These are phyloP conservation scores for Eruca vesicaria DNA, from an alignment of 441 rosid species.

Conservation along the genomic window DNA sequence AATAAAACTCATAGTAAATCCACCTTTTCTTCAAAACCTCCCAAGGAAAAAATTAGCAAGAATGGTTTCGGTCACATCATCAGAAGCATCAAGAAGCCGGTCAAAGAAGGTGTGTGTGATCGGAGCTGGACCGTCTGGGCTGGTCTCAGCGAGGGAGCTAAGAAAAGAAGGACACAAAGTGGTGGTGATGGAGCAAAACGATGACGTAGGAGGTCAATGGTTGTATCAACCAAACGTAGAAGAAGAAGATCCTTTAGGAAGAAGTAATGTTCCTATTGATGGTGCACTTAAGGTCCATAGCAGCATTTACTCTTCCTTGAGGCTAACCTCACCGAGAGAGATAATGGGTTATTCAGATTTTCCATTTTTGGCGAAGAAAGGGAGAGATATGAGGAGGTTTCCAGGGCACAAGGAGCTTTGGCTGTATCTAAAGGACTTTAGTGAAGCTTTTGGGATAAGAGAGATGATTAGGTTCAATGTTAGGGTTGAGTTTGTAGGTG, in stretches of 20 bases:
- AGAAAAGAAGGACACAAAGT: slow-evolving; percentile 76
- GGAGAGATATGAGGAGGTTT: slow-evolving; percentile 74
- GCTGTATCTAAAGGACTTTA: slow-evolving; percentile 73
- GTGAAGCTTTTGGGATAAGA: slow-evolving; percentile 59
- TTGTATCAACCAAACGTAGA: slow-evolving; percentile 60
- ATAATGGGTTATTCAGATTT: slow-evolving; percentile 88
- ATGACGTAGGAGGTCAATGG: slow-evolving; percentile 96
- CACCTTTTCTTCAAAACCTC: slow-evolving; percentile 7
- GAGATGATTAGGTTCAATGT: slow-evolving; percentile 76
- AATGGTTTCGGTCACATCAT: slow-evolving; percentile 24
- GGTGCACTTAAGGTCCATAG: slow-evolving; percentile 63
- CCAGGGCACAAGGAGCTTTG: slow-evolving; percentile 84
- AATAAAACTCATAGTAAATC: not conserved
- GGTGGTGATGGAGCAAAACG: slow-evolving; percentile 79
- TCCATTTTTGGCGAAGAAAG: slow-evolving; percentile 72
- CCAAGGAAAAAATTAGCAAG: not conserved
- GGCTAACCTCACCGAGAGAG: slow-evolving; percentile 76
- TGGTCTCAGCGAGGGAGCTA: slow-evolving; percentile 82
- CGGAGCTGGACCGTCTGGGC: slow-evolving; percentile 92
- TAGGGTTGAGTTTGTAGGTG: slow-evolving; percentile 73
- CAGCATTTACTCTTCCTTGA: slow-evolving; percentile 72
- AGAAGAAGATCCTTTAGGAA: slow-evolving; percentile 47
- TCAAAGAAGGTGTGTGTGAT: slow-evolving; percentile 81
- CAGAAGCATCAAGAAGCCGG: slow-evolving; percentile 23
- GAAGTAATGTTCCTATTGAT: not conserved